These are phyloP conservation scores for Hymenoscyphus fraxineus DNA, from an alignment of 2,329 filamentous ascomycete species.

Conservation along the genomic window DNA sequence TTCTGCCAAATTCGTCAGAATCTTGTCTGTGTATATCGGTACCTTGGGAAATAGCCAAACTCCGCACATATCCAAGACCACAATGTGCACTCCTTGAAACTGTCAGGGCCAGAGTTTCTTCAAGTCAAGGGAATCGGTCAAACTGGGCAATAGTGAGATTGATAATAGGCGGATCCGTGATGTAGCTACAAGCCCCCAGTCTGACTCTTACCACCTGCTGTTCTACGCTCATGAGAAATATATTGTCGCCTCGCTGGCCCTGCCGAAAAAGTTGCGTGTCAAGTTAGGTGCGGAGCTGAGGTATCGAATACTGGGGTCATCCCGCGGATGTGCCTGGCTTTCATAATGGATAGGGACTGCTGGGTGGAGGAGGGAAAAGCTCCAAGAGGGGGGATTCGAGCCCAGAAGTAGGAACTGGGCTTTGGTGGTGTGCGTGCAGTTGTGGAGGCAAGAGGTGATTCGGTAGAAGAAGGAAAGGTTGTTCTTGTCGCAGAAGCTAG, in stretches of 20 bases:
- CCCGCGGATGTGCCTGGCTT: slow-evolving; percentile 10
- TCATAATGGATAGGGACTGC: slow-evolving; percentile 13
- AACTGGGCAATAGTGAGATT: slow-evolving; percentile 2
- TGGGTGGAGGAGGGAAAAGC: neutral
- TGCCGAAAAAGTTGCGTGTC: slow-evolving; percentile 13
- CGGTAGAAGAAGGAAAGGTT: slow-evolving; percentile 21
- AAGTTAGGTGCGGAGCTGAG: slow-evolving; percentile 9
- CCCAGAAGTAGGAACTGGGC: neutral
- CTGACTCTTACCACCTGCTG: slow-evolving; percentile 6
- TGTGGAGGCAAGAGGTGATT: slow-evolving; percentile 16
- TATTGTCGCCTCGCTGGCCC: slow-evolving; percentile 12
- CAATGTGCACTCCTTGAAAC: slow-evolving; percentile 17
- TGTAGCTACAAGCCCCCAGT: neutral
- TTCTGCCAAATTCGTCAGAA: slow-evolving; percentile 24
- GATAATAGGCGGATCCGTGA: neutral
- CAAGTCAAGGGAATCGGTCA: neutral
- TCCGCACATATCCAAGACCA: slow-evolving; percentile 23
- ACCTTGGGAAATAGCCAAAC: slow-evolving; percentile 19
- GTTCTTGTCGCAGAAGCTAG: slow-evolving; percentile 22
- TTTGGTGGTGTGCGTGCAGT: slow-evolving; percentile 20
- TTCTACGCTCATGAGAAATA: neutral
- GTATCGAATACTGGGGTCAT: slow-evolving; percentile 12
- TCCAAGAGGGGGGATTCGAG: neutral
- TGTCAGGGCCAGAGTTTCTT: neutral
- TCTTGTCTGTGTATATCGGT: slow-evolving; percentile 22